Percentiles rank a stretch among this genome's conserved stretches.
Evolutionary conservation across 495 filamentous ascomycete species (phyloP).

Genomic region (Podospora appendiculata): DNA sequence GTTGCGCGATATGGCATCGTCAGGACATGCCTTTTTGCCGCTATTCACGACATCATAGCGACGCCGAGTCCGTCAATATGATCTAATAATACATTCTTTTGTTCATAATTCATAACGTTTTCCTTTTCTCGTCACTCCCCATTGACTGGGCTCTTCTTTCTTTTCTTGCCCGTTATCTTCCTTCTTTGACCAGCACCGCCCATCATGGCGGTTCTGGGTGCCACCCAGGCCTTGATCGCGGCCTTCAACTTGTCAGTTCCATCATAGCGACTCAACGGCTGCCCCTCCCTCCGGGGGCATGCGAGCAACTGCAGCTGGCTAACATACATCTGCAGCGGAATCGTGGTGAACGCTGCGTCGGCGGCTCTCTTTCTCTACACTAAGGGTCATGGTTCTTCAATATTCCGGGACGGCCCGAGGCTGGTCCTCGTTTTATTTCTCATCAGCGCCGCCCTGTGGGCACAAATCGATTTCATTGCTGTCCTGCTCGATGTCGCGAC

Average conservation of each 20-base stretch:
- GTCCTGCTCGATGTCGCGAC: conserved; percentile 34
- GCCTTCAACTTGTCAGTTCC: conserved; percentile 46
- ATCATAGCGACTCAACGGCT: too few relatives aligned
- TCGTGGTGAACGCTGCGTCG: conserved; percentile 44
- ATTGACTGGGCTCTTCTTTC: conserved; percentile 45
- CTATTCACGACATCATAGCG: conserved; percentile 18
- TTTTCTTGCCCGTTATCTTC: conserved; percentile 20
- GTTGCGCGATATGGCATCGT: conserved; percentile 10
- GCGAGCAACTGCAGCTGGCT: not conserved
- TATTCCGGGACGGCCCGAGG: conserved; percentile 52
- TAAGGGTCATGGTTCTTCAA: conserved; percentile 39
- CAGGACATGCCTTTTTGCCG: conserved; percentile 6
- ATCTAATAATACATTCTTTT: conserved; percentile 22
- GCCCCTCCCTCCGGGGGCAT: too few relatives aligned
- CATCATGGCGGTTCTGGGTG: conserved; percentile 38
- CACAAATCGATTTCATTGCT: conserved; percentile 38
- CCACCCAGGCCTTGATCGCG: conserved; percentile 42
- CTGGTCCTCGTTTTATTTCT: conserved; percentile 53
- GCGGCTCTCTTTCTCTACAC: conserved; percentile 43
- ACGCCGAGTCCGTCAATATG: conserved; percentile 18
- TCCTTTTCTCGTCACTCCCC: conserved; percentile 36
- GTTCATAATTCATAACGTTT: conserved; percentile 12
- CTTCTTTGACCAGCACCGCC: conserved; percentile 12
- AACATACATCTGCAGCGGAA: conserved; percentile 28
- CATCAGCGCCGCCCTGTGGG: conserved; percentile 43